Percentiles rank a stretch among this genome's conserved stretches.
Conservation (phyloP, 1,139 yeast species). For the Hyphopichia pseudoburtonii region DNA sequence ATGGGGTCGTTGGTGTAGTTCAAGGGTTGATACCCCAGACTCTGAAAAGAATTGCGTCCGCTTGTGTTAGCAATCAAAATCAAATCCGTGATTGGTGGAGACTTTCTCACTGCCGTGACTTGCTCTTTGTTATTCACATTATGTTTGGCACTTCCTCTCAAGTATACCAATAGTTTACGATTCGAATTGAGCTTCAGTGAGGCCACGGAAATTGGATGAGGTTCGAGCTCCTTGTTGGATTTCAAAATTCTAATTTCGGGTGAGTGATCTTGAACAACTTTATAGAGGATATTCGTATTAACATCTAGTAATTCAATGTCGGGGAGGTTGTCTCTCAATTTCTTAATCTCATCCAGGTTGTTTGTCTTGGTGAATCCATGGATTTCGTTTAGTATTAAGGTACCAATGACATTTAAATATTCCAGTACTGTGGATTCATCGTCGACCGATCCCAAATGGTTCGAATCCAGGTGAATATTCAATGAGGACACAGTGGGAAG, state of each 20-base stretch:
- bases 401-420: slow-evolving; percentile 15
- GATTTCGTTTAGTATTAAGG: slow-evolving; percentile 25
- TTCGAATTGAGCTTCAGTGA: too few relatives aligned
- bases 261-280: too few relatives aligned
- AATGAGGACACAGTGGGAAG: slow-evolving; percentile 17
- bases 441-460: slow-evolving; percentile 20
- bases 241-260: too few relatives aligned
- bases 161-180: too few relatives aligned
- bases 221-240: too few relatives aligned
- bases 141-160: too few relatives aligned
- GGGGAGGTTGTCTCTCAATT: slow-evolving; percentile 17
- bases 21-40: neutral
- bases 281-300: too few relatives aligned
- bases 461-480: slow-evolving; percentile 24
- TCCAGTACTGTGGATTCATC: slow-evolving; percentile 8
- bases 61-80: slow-evolving; percentile 13
- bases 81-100: slow-evolving; percentile 17
- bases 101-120: too few relatives aligned
- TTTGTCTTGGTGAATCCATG: slow-evolving; percentile 19
- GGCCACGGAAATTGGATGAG: too few relatives aligned
- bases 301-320: slow-evolving; percentile 18
- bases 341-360: slow-evolving; percentile 12
- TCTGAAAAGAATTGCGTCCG: slow-evolving; percentile 1
- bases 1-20: too few relatives aligned
- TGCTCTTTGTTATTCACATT: too few relatives aligned